Base-by-base conservation (phyloP, 2,329 filamentous ascomycete genomes). In the Calonectria henricotiae region DNA sequence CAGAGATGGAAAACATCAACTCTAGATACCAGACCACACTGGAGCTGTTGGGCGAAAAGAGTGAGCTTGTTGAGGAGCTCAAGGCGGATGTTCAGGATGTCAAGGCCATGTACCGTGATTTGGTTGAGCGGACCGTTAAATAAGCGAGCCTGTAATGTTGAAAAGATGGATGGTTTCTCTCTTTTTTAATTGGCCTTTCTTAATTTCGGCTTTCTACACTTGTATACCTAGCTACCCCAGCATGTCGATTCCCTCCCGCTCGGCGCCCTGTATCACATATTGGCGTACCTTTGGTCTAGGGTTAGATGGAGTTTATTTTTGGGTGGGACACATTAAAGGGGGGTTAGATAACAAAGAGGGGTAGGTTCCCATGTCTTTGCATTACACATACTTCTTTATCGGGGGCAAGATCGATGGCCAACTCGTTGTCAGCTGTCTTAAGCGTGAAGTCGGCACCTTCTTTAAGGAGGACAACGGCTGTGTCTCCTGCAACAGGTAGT, bases 21-120 rank as follows among this genome's bases (percentile, higher is more conserved):
- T 86, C 90, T 72, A 88, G 96, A 77, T 98, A 98, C 80, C 91
- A 97, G 80, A 96, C 95, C 15, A 97, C 94, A 70, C 86, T 99
- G 64, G 95, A 98, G 84, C 92, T 98, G 90, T 84, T 99, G 67
- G 96, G 96, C 1, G 96, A 99, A 88, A 98, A 98, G 89, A 98
- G 94, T 82, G 96, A 99, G 86, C 86, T 93, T 79, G 95, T 98
- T 2, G 95, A 98, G 79, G 96, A 99, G 86, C 85, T 99, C 75
- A 91, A 88, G 81, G 92, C 93, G 13, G 96, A 98, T 86, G 93
- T 99, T 64, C 87, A 91, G 74, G 96, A 99, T 85, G 88, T 99
- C 81, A 99, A 99, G 86, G 92, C 92, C 79, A 98, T 99, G 88
- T 98, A 98, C 85, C 90, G 94, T 74, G 96, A 98, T 80, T 84